Evolutionary conservation across 139 green algal genomes (phyloP), one percentile per base, ranked within the genome.

Genomic region (Picochlorum sp.): DNA sequence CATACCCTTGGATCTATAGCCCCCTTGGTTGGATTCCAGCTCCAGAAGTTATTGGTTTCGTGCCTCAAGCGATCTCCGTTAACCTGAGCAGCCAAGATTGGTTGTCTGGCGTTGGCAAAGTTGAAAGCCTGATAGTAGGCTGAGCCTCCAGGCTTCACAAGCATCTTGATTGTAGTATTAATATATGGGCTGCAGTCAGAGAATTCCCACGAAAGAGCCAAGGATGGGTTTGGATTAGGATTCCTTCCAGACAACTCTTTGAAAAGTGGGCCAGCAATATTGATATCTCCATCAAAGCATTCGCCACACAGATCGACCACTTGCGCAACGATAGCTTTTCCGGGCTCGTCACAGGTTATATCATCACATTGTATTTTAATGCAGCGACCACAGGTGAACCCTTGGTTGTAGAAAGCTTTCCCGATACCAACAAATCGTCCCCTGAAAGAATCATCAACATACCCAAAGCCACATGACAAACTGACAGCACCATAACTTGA

Each of bases 81-180:
- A 7, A 75, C 40, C 18, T 55, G 35, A 3, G 62, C 67, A 7
- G 54, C 67, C 25, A 35, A 29, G 26, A 75, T 68, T 14, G 50
- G 51, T 36, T 68, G 37, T 16, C 50, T 43, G 16, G 29, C 33
- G 54, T 75, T 75, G 14, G 67, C 49, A 28, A 75, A 75, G 33
- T 39, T 52, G 37, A 75, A 69, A 7, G 54, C 32, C 33, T 75
- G 67, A 55, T 66, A 74, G 25, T 69, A 74, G 2, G 59, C 59
- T 31, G 31, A 63, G 55, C 66, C 26, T 13, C 65, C 57, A 4
- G 45, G 54, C 55, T 70, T 75, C 1, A 69, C 35, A 37, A 69
- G 47, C 67, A 75, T 69, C 40, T 75, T 75, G 26, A 75, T 75
- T 28, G 55, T 67, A 6, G 50, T 59, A 18, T 65, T 55, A 36